Conservation (phyloP, 2,329 filamentous ascomycete genomes). For the Chaetoscypha palmicola region DNA sequence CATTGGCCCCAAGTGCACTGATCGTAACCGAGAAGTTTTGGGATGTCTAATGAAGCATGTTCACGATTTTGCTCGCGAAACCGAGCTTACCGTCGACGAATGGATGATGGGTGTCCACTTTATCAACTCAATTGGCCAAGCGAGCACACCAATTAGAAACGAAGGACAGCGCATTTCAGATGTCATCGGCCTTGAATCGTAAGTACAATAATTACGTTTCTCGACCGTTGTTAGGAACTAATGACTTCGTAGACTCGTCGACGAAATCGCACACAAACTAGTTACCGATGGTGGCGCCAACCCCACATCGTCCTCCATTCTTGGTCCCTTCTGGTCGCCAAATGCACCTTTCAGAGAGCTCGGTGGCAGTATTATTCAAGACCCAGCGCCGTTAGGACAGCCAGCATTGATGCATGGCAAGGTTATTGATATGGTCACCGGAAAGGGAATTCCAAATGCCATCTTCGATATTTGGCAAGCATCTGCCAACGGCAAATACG, state of each 20-base stretch:
- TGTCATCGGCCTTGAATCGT: slow-evolving; percentile 67
- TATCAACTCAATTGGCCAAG: slow-evolving; percentile 67
- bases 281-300: slow-evolving; percentile 17
- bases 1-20: slow-evolving; percentile 62
- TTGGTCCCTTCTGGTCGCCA: slow-evolving; percentile 78
- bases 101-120: slow-evolving; percentile 71
- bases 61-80: slow-evolving; percentile 72
- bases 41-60: slow-evolving; percentile 60
- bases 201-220: slow-evolving; percentile 30
- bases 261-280: slow-evolving; percentile 39
- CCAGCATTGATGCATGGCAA: slow-evolving; percentile 52
- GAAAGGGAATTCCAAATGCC: slow-evolving; percentile 35
- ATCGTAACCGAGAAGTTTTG: slow-evolving; percentile 58
- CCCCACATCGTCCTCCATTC: slow-evolving; percentile 57
- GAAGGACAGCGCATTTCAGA: slow-evolving; percentile 69
- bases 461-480: slow-evolving; percentile 61
- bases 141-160: slow-evolving; percentile 58
- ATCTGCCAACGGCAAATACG: slow-evolving; percentile 49
- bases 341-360: slow-evolving; percentile 64
- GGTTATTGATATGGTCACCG: slow-evolving; percentile 38
- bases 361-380: slow-evolving; percentile 56
- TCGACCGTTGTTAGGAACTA: neutral
- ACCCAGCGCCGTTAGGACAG: slow-evolving; percentile 41
- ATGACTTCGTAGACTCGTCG: slow-evolving; percentile 45
- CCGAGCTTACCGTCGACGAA: slow-evolving; percentile 69